Percentiles rank a stretch among this genome's conserved stretches.
phyloP scores from a whole-genome alignment of 371 early-diverging fungal species.

The Quaeritorhiza haematococci region DNA sequence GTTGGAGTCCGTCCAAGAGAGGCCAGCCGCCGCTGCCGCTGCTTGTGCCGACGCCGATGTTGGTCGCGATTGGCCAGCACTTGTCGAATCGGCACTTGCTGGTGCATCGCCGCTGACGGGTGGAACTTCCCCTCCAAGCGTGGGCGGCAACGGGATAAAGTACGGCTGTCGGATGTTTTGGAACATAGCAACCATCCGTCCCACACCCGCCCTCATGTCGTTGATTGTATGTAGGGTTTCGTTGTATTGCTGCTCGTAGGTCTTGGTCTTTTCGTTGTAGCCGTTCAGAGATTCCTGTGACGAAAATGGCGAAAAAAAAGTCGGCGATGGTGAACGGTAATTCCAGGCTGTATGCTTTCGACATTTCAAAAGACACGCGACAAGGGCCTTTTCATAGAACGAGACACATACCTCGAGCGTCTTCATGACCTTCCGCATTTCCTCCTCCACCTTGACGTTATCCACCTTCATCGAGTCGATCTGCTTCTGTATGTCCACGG shows the following conservation, averaged over 20 bases:
- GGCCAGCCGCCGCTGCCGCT: slow-evolving; percentile 10
- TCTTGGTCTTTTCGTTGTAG: slow-evolving; percentile 11
- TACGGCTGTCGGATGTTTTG: no score
- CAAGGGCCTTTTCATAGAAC: no score
- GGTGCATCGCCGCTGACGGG: no score
- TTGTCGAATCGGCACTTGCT: no score
- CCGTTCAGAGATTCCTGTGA: slow-evolving; percentile 14
- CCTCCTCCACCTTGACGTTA: slow-evolving; percentile 33
- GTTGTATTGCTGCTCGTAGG: slow-evolving; percentile 34
- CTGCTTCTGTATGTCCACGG: slow-evolving; percentile 32
- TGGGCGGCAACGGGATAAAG: neutral
- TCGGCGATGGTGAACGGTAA: neutral
- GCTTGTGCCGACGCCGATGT: neutral
- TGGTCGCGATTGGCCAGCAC: no score
- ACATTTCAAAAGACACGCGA: no score
- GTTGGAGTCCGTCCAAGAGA: slow-evolving; percentile 35
- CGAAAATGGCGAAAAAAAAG: no score
- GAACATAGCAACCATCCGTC: slow-evolving; percentile 27
- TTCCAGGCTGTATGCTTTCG: no score
- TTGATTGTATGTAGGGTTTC: slow-evolving; percentile 25
- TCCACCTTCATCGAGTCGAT: slow-evolving; percentile 36
- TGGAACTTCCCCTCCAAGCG: no score
- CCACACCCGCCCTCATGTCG: slow-evolving; percentile 32
- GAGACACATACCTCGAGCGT: slow-evolving; percentile 31
- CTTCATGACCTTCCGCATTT: slow-evolving; percentile 23